A percentile compares a stretch with the other conserved stretches of the same genome.
Evolutionary conservation across 257 asterid species (phyloP).

Genomic region (Mitragyna speciosa): DNA sequence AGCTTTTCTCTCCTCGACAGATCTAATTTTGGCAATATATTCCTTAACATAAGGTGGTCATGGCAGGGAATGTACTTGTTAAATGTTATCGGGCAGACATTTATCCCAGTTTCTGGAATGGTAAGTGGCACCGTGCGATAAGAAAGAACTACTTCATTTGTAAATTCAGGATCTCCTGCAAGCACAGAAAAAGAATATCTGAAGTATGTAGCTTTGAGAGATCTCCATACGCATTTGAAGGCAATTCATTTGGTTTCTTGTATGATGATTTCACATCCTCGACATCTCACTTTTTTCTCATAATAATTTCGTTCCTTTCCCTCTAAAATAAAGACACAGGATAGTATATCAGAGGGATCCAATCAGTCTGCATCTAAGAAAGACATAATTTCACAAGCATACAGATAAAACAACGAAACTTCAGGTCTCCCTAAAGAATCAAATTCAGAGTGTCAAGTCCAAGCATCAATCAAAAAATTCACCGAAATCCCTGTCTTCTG

Average conservation of each 20-base stretch:
- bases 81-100: constrained; percentile 68
- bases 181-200: constrained; percentile 7
- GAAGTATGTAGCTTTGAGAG: neutral
- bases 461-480: neutral
- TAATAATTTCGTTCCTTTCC: neutral
- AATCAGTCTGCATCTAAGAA: neutral
- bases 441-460: too few relatives aligned
- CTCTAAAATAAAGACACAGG: neutral
- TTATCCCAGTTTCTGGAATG: constrained; percentile 66
- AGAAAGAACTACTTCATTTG: constrained; percentile 61
- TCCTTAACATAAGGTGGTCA: constrained; percentile 66
- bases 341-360: neutral
- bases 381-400: neutral
- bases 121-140: constrained; percentile 53
- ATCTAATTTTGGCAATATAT: constrained; percentile 61
- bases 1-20: constrained; percentile 73
- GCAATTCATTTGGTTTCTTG: neutral
- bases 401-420: neutral
- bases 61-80: constrained; percentile 93
- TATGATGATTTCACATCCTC: neutral
- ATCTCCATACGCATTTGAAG: neutral
- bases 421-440: neutral
- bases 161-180: constrained; percentile 49
- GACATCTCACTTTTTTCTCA: neutral
- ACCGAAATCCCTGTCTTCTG: neutral